Conservation (phyloP, 169 alveolate genomes). For the Cryptosporidium felis region DNA sequence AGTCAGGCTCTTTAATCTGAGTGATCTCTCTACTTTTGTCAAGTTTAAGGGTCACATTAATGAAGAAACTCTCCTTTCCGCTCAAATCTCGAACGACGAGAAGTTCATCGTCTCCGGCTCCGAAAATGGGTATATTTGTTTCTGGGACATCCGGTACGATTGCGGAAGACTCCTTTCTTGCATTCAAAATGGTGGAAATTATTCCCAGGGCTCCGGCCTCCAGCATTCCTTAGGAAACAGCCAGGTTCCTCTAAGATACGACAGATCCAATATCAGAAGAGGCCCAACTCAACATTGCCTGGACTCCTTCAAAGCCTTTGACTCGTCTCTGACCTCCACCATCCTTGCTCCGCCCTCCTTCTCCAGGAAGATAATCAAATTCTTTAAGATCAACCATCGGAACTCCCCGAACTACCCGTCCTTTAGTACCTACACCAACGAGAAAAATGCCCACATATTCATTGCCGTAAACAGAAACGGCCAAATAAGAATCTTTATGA, state of each 20-base stretch:
- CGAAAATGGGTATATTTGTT: constrained; percentile 63
- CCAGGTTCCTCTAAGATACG: neutral
- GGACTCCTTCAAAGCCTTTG: constrained; percentile 63
- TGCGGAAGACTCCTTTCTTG: neutral
- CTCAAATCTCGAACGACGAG: constrained; percentile 62
- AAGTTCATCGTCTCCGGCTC: constrained; percentile 47
- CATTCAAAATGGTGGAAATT: neutral
- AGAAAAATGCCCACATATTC: constrained; percentile 6
- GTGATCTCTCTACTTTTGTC: constrained; percentile 65
- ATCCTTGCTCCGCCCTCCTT: constrained; percentile 46
- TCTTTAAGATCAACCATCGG: neutral
- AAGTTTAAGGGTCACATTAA: constrained; percentile 54
- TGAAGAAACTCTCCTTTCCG: constrained; percentile 59
- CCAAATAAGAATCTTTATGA: constrained; percentile 38
- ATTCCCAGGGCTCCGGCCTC: neutral
- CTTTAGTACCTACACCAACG: constrained; percentile 13
- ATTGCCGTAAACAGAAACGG: constrained; percentile 62
- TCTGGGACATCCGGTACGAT: constrained; percentile 38
- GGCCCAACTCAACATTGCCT: constrained; percentile 68
- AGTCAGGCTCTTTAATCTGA: constrained; percentile 40
- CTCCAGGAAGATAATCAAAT: constrained; percentile 23
- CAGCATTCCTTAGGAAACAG: neutral
- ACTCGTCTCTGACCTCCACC: constrained; percentile 37
- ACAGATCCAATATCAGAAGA: constrained; percentile 27
- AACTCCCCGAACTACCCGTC: constrained; percentile 29